phyloP scores from a whole-genome alignment of 2,329 filamentous ascomycete genomes.

The Whalleya microplaca region DNA sequence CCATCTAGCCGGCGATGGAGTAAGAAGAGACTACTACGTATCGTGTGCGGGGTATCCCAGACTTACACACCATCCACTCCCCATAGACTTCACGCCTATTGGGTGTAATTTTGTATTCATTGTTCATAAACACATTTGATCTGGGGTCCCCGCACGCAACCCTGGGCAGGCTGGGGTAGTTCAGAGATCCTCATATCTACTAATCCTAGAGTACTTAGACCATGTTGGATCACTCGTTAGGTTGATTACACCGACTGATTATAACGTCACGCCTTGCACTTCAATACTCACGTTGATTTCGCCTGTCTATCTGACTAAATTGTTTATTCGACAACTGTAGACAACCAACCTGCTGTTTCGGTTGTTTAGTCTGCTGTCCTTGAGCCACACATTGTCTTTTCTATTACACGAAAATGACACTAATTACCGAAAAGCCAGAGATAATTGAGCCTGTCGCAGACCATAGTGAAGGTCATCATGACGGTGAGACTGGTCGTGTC shows the following conservation, averaged over 20 bases:
- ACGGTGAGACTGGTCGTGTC: slow-evolving; percentile 24
- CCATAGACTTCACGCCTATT: not conserved
- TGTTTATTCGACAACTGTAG: not conserved
- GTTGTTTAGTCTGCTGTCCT: not conserved
- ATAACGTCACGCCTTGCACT: not conserved
- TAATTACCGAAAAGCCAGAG: slow-evolving; percentile 22
- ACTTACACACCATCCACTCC: not conserved
- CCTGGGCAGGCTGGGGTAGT: not conserved
- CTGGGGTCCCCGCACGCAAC: not conserved
- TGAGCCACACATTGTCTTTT: not conserved
- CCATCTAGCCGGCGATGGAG: too few relatives aligned
- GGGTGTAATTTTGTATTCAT: not conserved
- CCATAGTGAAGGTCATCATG: slow-evolving; percentile 13
- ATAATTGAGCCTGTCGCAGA: slow-evolving; percentile 19
- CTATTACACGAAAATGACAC: slow-evolving; percentile 19
- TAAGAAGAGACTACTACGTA: not conserved
- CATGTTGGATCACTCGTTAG: not conserved
- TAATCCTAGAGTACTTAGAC: not conserved
- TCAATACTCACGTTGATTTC: not conserved
- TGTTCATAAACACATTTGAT: not conserved
- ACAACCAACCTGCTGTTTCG: not conserved
- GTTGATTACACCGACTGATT: not conserved
- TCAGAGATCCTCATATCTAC: not conserved
- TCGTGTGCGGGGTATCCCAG: not conserved
- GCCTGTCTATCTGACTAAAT: not conserved